phyloP scores from a whole-genome alignment of 129 eudicot genomes.

The Arctium lappa region DNA sequence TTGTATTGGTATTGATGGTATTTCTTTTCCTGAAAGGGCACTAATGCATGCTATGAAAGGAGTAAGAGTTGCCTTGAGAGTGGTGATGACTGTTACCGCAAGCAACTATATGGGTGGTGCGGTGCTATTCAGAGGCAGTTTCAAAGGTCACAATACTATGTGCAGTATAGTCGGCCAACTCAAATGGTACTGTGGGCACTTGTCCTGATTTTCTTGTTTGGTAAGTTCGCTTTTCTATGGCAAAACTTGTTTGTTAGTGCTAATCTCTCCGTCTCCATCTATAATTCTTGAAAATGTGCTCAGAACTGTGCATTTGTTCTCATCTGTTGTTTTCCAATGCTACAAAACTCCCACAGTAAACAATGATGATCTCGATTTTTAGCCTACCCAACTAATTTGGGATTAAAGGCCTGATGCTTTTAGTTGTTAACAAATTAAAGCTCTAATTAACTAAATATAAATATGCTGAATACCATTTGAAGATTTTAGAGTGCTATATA shows the following conservation, averaged over 20 bases:
- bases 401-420: background rate
- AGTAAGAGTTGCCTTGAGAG: constrained; percentile 69
- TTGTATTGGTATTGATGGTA: constrained; percentile 9
- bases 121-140: constrained; percentile 80
- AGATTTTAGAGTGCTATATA: background rate
- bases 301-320: background rate
- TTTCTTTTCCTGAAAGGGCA: constrained; percentile 38
- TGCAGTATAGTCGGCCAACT: constrained; percentile 75
- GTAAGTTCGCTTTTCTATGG: constrained; percentile 50
- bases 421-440: background rate
- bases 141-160: constrained; percentile 79
- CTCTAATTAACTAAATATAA: background rate
- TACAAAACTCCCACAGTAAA: background rate
- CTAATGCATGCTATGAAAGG: constrained; percentile 54
- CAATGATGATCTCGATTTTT: background rate
- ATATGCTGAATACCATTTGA: background rate
- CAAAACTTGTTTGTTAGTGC: background rate
- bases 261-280: background rate
- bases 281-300: background rate
- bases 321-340: background rate
- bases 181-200: constrained; percentile 50
- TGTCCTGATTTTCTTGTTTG: constrained; percentile 56
- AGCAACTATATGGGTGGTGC: constrained; percentile 80
- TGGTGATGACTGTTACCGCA: constrained; percentile 69
- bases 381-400: background rate